Conservation (phyloP, 352 stramenopile genomes). For the Phytophthora foliorum region DNA sequence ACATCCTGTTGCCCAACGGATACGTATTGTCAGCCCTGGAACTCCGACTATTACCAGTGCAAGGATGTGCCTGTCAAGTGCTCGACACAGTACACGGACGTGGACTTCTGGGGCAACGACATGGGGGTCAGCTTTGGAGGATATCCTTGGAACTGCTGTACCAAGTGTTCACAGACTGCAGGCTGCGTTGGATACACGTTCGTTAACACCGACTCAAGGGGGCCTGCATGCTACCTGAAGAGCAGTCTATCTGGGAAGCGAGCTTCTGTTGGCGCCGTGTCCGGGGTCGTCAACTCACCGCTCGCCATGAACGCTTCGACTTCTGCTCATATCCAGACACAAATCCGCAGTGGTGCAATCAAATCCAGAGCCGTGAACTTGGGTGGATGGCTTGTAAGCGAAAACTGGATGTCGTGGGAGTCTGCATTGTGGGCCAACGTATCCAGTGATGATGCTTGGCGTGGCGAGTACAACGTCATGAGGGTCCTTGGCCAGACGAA, state of each 20-base stretch:
- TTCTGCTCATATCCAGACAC: slow-evolving; percentile 4
- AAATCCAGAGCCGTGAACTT: slow-evolving; percentile 10
- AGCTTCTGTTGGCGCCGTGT: slow-evolving; percentile 4
- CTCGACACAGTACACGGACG: slow-evolving; percentile 43
- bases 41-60: slow-evolving; percentile 55
- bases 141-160: slow-evolving; percentile 32
- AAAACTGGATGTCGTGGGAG: slow-evolving; percentile 19
- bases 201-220: slow-evolving; percentile 22
- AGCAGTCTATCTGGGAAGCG: slow-evolving; percentile 2
- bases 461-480: slow-evolving; percentile 20
- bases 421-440: slow-evolving; percentile 10
- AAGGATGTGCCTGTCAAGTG: slow-evolving; percentile 42
- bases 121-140: slow-evolving; percentile 12
- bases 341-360: slow-evolving; percentile 2
- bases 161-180: slow-evolving; percentile 13
- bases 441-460: not conserved
- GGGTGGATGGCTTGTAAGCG: slow-evolving; percentile 9
- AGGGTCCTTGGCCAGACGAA: slow-evolving; percentile 1
- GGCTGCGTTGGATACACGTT: slow-evolving; percentile 32
- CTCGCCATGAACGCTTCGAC: not conserved
- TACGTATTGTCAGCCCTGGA: slow-evolving; percentile 32
- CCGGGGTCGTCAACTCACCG: not conserved
- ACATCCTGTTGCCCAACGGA: slow-evolving; percentile 9
- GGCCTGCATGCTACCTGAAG: slow-evolving; percentile 34
- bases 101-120: slow-evolving; percentile 25